Base-by-base conservation (phyloP, 768 basidiomycete genomes). In the Lactarius indigo region DNA sequence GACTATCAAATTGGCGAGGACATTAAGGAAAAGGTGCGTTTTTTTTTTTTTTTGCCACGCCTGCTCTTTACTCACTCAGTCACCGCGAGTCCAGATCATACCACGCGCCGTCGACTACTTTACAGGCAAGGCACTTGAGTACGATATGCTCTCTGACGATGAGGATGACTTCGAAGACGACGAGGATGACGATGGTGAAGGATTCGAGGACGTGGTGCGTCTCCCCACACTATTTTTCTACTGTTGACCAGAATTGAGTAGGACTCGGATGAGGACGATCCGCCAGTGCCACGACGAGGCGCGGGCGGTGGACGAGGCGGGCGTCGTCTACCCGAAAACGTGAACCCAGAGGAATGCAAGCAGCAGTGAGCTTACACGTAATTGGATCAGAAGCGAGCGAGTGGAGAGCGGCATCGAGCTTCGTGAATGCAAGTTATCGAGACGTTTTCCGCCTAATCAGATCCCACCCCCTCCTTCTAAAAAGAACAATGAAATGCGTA, bases 1-100 rank as follows among this genome's bases (percentile, higher is more conserved):
- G 96, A 99, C 78, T 98, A 98, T 76, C 96, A 98, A 81, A 90
- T 99, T 72, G 96, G 96, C 54, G 96, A 98, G 81, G 96, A 98
- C 79, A 81, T 98, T 72, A 98, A 98, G 80, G 96, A 98, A 76
- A 92, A 95, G 83, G 92, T 91, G 60, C 7, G 79, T 75, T n/a
- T 41, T n/a, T 39, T 23, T 75, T n/a, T 41, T n/a, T 39, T 23
- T 47, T 50, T 5, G 13, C 50, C 26, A 13, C 5, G 13, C 13
- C 26, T 23, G 7, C 50, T 44, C 33, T 64, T 64, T 26, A 54
- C 54, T 37, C 37, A 44, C 31, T n/a, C 60, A 13, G 42, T 52
- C 65, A 42, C 7, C 8, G 42, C 52, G 41, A 41, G 23, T 42
- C 2, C 70, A 96, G 93, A 84, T 98, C 74, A 93, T 99, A 67